Conservation (phyloP, 2,329 filamentous ascomycete species). For the Phoma sp. region DNA sequence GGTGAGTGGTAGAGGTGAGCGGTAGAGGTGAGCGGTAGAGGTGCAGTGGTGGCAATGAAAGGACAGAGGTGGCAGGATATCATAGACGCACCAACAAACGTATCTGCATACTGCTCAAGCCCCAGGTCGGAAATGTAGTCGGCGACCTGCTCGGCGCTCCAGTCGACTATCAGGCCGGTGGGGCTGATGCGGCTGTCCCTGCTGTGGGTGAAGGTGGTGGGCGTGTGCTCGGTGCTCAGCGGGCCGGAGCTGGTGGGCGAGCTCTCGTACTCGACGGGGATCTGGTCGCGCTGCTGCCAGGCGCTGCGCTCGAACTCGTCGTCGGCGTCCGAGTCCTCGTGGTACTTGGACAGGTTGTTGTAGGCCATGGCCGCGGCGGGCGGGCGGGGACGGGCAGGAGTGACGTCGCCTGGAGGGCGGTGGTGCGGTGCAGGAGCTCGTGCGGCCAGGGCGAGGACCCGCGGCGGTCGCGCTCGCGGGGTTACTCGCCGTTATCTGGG, state of each 20-base stretch:
- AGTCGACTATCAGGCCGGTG: slow-evolving; percentile 78
- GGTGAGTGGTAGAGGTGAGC: no score
- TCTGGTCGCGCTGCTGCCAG: slow-evolving; percentile 65
- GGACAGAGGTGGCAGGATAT: no score
- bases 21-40: no score
- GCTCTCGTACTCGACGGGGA: slow-evolving; percentile 70
- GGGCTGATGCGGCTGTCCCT: slow-evolving; percentile 70
- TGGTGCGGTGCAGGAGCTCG: slow-evolving; percentile 15
- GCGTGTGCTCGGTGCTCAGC: slow-evolving; percentile 76
- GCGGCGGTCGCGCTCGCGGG: slow-evolving; percentile 20
- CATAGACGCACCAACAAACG: slow-evolving; percentile 81
- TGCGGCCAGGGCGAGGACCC: slow-evolving; percentile 35
- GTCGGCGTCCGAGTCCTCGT: slow-evolving; percentile 75
- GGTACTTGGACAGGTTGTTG: slow-evolving; percentile 62
- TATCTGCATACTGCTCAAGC: slow-evolving; percentile 80
- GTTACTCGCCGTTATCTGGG: slow-evolving; percentile 20
- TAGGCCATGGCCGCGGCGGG: slow-evolving; percentile 44
- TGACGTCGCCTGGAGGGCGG: slow-evolving; percentile 11
- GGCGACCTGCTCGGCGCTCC: slow-evolving; percentile 86
- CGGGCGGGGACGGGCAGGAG: not conserved
- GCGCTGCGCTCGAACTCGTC: slow-evolving; percentile 83
- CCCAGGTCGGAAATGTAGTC: slow-evolving; percentile 85
- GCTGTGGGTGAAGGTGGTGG: slow-evolving; percentile 77
- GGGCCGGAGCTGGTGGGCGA: slow-evolving; percentile 77
- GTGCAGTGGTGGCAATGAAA: no score